These are phyloP conservation scores for Cantharellus anzutake DNA, from an alignment of 768 basidiomycete genomes.

Conservation along the genomic window DNA sequence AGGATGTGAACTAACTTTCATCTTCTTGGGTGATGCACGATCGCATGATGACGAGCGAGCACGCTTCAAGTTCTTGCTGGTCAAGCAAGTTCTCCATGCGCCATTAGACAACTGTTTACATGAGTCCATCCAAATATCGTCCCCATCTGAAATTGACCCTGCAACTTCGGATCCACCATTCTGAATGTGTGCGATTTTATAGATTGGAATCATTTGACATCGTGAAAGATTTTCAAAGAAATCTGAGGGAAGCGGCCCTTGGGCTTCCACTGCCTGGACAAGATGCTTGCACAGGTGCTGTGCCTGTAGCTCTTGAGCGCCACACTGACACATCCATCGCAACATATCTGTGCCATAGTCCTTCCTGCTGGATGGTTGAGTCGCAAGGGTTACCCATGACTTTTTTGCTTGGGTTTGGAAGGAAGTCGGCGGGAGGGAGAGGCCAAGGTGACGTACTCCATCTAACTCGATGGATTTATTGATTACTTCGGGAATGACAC, in stretches of 20 bases:
- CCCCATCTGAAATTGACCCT: background rate
- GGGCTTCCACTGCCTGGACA: background rate
- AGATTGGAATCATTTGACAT: background rate
- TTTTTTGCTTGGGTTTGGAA: background rate
- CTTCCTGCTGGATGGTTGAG: background rate
- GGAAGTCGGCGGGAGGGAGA: background rate
- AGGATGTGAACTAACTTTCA: too few species aligned
- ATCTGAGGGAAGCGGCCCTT: background rate
- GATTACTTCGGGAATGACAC: too few species aligned
- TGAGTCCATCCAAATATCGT: background rate
- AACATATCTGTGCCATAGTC: background rate
- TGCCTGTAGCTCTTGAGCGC: background rate
- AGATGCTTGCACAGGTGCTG: background rate
- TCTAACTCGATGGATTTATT: background rate
- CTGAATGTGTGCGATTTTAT: background rate
- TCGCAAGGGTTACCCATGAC: background rate
- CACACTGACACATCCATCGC: background rate
- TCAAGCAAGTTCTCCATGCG: background rate
- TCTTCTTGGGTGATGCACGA: too few species aligned
- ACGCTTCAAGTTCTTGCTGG: too few species aligned
- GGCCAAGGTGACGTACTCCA: background rate
- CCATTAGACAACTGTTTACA: background rate
- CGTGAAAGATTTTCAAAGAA: background rate
- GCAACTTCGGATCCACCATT: background rate
- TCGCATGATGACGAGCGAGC: too few species aligned